phyloP scores from a whole-genome alignment of 768 basidiomycete species.

The Pleurotus ostreatus region DNA sequence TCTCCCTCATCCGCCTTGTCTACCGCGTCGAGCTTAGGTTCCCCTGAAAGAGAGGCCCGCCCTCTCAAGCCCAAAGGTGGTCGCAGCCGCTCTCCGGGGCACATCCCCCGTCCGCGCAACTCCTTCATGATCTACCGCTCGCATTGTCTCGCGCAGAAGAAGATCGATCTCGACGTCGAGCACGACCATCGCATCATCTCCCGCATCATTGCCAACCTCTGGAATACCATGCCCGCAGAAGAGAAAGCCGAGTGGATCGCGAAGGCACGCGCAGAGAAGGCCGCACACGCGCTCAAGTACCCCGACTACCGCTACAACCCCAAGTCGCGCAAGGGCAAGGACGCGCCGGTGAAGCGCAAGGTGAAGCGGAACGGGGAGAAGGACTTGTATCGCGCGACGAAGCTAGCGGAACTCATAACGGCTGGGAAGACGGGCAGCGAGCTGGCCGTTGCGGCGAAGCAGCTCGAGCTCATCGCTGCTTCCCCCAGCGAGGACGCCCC shows the following conservation, averaged over 20 bases:
- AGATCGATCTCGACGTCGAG: neutral
- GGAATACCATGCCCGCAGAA: constrained; percentile 1
- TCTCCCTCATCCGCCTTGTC: neutral
- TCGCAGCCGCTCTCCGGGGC: neutral
- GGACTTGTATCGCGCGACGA: constrained; percentile 44
- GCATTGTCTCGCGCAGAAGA: neutral
- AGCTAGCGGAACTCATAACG: constrained; percentile 47
- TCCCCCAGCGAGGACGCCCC: too few species aligned
- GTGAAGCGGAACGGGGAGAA: constrained; percentile 48
- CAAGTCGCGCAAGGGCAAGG: constrained; percentile 27
- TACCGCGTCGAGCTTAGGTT: neutral
- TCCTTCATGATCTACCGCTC: constrained; percentile 9
- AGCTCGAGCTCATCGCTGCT: constrained; percentile 20
- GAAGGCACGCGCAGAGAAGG: constrained; percentile 4
- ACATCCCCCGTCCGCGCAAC: constrained; percentile 10
- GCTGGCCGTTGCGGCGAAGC: constrained; percentile 39
- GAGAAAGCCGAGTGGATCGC: constrained; percentile 1
- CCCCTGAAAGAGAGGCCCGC: neutral
- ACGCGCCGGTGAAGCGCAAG: constrained; percentile 45
- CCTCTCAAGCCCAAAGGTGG: neutral
- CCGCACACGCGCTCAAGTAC: neutral
- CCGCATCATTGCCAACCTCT: constrained; percentile 3
- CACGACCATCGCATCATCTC: constrained; percentile 7
- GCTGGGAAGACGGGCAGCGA: constrained; percentile 49
- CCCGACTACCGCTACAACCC: constrained; percentile 7